phyloP scores from a whole-genome alignment of 2,329 filamentous ascomycete genomes.

The Fusarium newnesense region DNA sequence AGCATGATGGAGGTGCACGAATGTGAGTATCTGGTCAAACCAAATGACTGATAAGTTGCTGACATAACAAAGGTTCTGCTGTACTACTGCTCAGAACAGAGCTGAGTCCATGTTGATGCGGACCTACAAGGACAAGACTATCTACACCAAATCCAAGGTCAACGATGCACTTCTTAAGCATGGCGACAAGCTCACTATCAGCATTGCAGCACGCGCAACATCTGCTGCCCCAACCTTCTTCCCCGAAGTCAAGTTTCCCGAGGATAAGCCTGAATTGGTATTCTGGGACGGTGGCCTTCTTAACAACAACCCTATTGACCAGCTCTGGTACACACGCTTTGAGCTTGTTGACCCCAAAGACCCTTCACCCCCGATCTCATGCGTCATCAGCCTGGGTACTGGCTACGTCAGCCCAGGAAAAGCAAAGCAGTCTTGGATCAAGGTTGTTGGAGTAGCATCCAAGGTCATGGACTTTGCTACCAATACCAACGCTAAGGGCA shows the following conservation, averaged over 20 bases:
- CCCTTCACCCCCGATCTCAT: conserved; percentile 3
- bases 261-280: conserved; percentile 2
- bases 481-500: conserved; percentile 35
- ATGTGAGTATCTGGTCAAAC: conserved; percentile 4
- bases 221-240: conserved; percentile 35
- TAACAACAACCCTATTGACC: conserved; percentile 36
- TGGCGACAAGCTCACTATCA: conserved; percentile 30
- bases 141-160: conserved; percentile 20
- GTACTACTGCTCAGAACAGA: conserved; percentile 26
- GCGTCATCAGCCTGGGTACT: conserved; percentile 28
- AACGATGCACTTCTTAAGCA: conserved; percentile 15
- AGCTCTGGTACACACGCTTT: conserved; percentile 34
- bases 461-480: conserved; percentile 36
- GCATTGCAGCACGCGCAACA: conserved; percentile 29
- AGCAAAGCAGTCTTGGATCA: conserved; percentile 18
- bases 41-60: not conserved
- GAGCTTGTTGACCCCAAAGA: conserved; percentile 19
- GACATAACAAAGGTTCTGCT: not conserved
- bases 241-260: conserved; percentile 20
- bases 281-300: conserved; percentile 37
- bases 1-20: conserved; percentile 5
- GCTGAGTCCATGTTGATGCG: conserved; percentile 30
- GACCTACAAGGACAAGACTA: conserved; percentile 15
- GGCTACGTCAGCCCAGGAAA: conserved; percentile 16
- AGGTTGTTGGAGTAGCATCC: conserved; percentile 14